Percentiles rank a stretch among this genome's conserved stretches.
Conservation (phyloP, 192 early-diverging fungal species). For the Ramicandelaber brevisporus region DNA sequence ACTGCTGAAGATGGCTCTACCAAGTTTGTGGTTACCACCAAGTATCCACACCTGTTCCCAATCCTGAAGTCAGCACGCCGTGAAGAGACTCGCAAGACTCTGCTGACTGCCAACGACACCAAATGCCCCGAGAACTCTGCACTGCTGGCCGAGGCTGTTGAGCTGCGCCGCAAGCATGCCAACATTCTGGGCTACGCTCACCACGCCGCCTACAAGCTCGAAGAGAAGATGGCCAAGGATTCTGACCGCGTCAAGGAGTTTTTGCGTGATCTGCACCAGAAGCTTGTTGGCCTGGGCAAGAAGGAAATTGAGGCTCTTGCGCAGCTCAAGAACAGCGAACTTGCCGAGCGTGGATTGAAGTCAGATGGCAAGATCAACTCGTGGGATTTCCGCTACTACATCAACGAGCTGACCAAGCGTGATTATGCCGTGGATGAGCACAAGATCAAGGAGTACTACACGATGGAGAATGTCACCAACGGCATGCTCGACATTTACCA, state of each 20-base stretch:
- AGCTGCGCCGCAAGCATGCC: conserved; percentile 19
- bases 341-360: conserved; percentile 10
- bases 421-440: conserved; percentile 45
- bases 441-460: conserved; percentile 48
- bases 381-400: conserved; percentile 55
- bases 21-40: conserved; percentile 38
- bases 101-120: conserved; percentile 16
- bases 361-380: conserved; percentile 28
- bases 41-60: conserved; percentile 25
- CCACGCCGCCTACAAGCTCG: conserved; percentile 40
- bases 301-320: conserved; percentile 33
- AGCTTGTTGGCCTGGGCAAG: conserved; percentile 23
- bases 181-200: conserved; percentile 36
- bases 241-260: conserved; percentile 31
- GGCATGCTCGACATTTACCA: conserved; percentile 51
- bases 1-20: conserved; percentile 20
- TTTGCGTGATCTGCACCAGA: conserved; percentile 23
- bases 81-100: conserved; percentile 18
- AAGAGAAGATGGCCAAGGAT: conserved; percentile 59
- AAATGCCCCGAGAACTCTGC: conserved; percentile 30
- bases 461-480: conserved; percentile 28
- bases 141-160: conserved; percentile 24
- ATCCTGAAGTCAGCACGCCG: conserved; percentile 17
- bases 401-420: conserved; percentile 27
- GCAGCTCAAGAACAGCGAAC: conserved; percentile 28